Percentiles rank a stretch among this genome's conserved stretches.
Conservation (phyloP, 1,284 basidiomycete genomes). For the Microbotryum saponariae region DNA sequence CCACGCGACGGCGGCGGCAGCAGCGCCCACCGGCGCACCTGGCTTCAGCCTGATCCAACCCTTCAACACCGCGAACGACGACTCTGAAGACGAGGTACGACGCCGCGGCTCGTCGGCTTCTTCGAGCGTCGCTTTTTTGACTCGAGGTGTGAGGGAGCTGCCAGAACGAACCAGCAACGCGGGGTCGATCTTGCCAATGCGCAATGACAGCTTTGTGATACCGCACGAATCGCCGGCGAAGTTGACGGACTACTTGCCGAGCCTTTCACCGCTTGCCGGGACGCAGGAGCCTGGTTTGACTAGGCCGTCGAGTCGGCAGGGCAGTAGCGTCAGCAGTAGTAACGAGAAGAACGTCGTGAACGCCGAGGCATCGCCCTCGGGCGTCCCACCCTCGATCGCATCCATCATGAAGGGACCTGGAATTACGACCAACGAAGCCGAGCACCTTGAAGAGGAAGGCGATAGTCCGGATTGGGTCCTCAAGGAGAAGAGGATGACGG, state of each 20-base stretch:
- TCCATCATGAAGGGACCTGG: not conserved
- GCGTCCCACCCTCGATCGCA: too few relatives aligned
- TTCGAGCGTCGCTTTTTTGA: not conserved
- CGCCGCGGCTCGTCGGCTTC: not conserved
- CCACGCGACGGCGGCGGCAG: not conserved
- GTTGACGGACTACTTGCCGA: too few relatives aligned
- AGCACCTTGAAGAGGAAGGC: conserved; percentile 1
- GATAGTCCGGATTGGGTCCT: not conserved
- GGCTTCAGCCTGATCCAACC: conserved; percentile 6
- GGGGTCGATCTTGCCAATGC: too few relatives aligned
- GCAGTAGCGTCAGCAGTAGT: conserved; percentile 1
- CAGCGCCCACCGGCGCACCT: conserved; percentile 2
- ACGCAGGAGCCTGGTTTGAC: too few relatives aligned
- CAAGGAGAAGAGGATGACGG: not conserved
- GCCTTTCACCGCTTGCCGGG: too few relatives aligned
- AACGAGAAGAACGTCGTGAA: conserved; percentile 2
- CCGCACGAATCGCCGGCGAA: too few relatives aligned
- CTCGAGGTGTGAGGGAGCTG: too few relatives aligned
- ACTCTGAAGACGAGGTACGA: not conserved
- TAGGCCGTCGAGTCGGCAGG: not conserved
- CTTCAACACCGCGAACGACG: not conserved
- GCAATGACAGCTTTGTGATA: too few relatives aligned
- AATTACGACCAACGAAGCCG: not conserved
- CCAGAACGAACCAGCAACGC: too few relatives aligned
- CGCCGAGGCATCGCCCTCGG: too few relatives aligned